Percentiles rank a stretch among this genome's conserved stretches.
Evolutionary conservation across 441 rosid genomes (phyloP).

Genomic region (Pelargonium australe): DNA sequence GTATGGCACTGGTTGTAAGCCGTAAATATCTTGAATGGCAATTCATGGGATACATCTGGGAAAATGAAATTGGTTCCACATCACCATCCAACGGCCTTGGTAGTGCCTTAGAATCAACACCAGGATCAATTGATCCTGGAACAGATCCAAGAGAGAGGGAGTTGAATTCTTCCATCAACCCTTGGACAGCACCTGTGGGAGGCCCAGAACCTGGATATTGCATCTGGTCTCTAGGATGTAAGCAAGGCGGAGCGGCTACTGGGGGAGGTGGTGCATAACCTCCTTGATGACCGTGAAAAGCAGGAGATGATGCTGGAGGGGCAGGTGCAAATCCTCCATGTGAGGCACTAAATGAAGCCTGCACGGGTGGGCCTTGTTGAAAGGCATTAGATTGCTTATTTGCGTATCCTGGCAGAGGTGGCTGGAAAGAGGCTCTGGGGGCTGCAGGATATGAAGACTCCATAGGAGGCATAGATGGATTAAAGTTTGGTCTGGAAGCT

Average conservation of each 20-base stretch:
- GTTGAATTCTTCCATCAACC: slow-evolving; percentile 76
- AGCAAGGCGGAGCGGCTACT: slow-evolving; percentile 31
- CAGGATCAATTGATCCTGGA: slow-evolving; percentile 80
- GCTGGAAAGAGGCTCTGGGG: slow-evolving; percentile 35
- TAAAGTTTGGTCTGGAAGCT: slow-evolving; percentile 44
- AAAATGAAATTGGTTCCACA: slow-evolving; percentile 60
- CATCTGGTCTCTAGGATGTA: slow-evolving; percentile 46
- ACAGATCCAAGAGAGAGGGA: slow-evolving; percentile 65
- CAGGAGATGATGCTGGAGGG: slow-evolving; percentile 37
- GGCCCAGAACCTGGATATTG: slow-evolving; percentile 54
- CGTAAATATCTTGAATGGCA: slow-evolving; percentile 79
- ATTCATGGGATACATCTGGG: slow-evolving; percentile 66
- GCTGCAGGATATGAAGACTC: slow-evolving; percentile 39
- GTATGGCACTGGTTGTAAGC: slow-evolving; percentile 81
- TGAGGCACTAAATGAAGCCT: slow-evolving; percentile 44
- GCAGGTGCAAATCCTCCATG: slow-evolving; percentile 47
- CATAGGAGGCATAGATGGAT: slow-evolving; percentile 38
- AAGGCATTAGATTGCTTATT: slow-evolving; percentile 36
- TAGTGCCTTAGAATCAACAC: slow-evolving; percentile 64
- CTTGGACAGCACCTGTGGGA: slow-evolving; percentile 55
- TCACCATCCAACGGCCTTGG: slow-evolving; percentile 95
- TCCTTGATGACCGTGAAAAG: slow-evolving; percentile 53
- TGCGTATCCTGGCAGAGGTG: slow-evolving; percentile 60
- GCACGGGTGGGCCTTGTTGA: slow-evolving; percentile 44
- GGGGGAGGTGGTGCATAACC: slow-evolving; percentile 44